Percentiles rank a stretch among this genome's conserved stretches.
These are phyloP conservation scores for Triticum dicoccoides DNA, from an alignment of 176 grass and related monocot genomes.

Conservation along the genomic window DNA sequence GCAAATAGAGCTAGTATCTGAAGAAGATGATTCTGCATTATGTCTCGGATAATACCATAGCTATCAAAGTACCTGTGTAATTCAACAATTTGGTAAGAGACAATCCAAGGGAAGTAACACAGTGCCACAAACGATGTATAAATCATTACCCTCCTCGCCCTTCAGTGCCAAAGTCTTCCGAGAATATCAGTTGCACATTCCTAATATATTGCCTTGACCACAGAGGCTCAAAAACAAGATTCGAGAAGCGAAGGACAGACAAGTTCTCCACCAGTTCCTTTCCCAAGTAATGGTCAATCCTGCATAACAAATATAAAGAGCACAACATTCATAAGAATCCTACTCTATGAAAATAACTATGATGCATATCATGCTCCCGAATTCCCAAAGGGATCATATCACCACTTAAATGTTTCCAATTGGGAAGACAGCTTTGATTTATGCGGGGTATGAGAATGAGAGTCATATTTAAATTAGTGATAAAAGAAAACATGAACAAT, in stretches of 20 bases:
- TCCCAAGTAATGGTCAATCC: slow-evolving; percentile 93
- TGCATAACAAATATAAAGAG: slow-evolving; percentile 31
- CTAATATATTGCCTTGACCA: slow-evolving; percentile 97
- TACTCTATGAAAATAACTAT: neutral
- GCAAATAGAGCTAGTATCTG: slow-evolving; percentile 95
- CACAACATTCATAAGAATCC: slow-evolving; percentile 15
- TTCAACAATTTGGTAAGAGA: slow-evolving; percentile 28
- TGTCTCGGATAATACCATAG: slow-evolving; percentile 96
- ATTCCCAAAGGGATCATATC: neutral
- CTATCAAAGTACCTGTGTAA: slow-evolving; percentile 84
- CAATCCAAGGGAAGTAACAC: slow-evolving; percentile 16
- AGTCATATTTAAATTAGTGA: neutral
- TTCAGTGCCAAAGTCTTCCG: slow-evolving; percentile 93
- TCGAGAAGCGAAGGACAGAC: slow-evolving; percentile 88
- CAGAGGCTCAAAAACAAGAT: slow-evolving; percentile 96
- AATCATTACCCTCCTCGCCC: slow-evolving; percentile 79
- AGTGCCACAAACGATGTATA: slow-evolving; percentile 14
- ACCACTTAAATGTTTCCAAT: neutral
- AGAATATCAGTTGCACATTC: slow-evolving; percentile 91
- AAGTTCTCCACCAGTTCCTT: slow-evolving; percentile 95
- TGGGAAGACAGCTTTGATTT: neutral
- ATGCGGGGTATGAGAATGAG: neutral
- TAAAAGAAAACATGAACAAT: neutral
- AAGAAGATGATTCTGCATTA: slow-evolving; percentile 98
- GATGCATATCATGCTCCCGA: neutral